Evolutionary conservation across 2,329 filamentous ascomycete genomes (phyloP).

Genomic region (Fusarium stilboides): DNA sequence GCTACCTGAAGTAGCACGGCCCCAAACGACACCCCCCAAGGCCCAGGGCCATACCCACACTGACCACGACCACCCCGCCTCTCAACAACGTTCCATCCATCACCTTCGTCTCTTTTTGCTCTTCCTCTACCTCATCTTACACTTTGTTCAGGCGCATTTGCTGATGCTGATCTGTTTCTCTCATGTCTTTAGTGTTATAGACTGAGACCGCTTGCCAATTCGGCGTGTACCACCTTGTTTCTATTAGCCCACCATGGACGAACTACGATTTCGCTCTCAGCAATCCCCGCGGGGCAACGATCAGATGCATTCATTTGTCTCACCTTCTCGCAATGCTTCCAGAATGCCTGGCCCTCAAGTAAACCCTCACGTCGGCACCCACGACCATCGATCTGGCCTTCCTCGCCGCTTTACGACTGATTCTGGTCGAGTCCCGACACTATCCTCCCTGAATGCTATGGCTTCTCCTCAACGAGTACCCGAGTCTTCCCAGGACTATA

Average conservation of each 20-base stretch:
- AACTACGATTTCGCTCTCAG: slow-evolving; percentile 83
- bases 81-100: slow-evolving; percentile 53
- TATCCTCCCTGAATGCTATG: slow-evolving; percentile 67
- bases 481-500: slow-evolving; percentile 66
- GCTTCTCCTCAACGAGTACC: slow-evolving; percentile 65
- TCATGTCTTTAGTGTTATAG: slow-evolving; percentile 57
- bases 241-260: slow-evolving; percentile 73
- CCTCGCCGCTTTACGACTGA: slow-evolving; percentile 96
- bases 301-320: slow-evolving; percentile 80
- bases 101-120: slow-evolving; percentile 48
- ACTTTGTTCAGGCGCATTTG: slow-evolving; percentile 41
- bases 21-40: slow-evolving; percentile 38
- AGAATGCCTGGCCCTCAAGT: slow-evolving; percentile 71
- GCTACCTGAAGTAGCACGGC: slow-evolving; percentile 42
- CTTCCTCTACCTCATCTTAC: slow-evolving; percentile 41
- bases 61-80: slow-evolving; percentile 52
- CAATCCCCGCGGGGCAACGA: slow-evolving; percentile 82
- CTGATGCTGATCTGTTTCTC: slow-evolving; percentile 54
- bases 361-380: slow-evolving; percentile 58
- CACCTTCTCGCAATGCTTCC: slow-evolving; percentile 79
- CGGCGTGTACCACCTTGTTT: slow-evolving; percentile 60
- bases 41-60: slow-evolving; percentile 49
- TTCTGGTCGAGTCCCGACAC: slow-evolving; percentile 84
- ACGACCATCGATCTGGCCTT: slow-evolving; percentile 82
- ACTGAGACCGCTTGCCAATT: slow-evolving; percentile 55